Evolutionary conservation across 768 basidiomycete genomes (phyloP), one percentile per base, ranked within the genome.

Genomic region (Podaxis rugospora): DNA sequence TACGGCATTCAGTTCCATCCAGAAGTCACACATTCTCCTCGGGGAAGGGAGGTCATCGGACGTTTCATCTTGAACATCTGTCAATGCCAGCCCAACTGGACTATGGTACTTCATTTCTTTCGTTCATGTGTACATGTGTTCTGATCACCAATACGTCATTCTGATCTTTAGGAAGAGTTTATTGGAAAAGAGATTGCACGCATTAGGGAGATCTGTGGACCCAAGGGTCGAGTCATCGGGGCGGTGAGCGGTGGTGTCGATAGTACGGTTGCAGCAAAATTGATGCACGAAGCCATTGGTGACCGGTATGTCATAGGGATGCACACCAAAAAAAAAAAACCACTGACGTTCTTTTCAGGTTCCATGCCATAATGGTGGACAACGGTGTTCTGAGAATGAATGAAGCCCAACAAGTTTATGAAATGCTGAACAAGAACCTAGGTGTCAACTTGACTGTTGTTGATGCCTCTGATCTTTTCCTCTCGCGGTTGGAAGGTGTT

Each of bases 321-420:
- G 55, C 57, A 39, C 39, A 39, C 39, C 9, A 39, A 21, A 6
- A 32, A 62, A 32, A 62, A 32, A 35, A 27, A 42, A 51, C 35
- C 57, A 47, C 28, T 47, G 25, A 51, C 49, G 40, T 54, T 9
- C 50, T 40, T 5, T 6, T 16, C 67, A 96, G 95, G 62, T 99
- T 99, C 82, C 97, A 96, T 69, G 97, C 95, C 9, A 97, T 98
- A 76, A 95, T 98, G 95, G 97, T 98, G 47, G 96, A 98, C 75
- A 99, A 99, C 69, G 97, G 97, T 60, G 96, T 98, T 28, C 81
- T 99, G 10, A 91, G 97, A 55, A 75, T 90, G 65, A 89, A 98
- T 69, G 97, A 99, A 72, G 95, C 88, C 9, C 70, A 83, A 56
- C 94, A 97, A 72, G 97, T 99, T 14, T 73, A 96, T 73, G 85